These are phyloP conservation scores for Laetiporus sulphureus DNA, from an alignment of 1,284 basidiomycete species.

Conservation along the genomic window DNA sequence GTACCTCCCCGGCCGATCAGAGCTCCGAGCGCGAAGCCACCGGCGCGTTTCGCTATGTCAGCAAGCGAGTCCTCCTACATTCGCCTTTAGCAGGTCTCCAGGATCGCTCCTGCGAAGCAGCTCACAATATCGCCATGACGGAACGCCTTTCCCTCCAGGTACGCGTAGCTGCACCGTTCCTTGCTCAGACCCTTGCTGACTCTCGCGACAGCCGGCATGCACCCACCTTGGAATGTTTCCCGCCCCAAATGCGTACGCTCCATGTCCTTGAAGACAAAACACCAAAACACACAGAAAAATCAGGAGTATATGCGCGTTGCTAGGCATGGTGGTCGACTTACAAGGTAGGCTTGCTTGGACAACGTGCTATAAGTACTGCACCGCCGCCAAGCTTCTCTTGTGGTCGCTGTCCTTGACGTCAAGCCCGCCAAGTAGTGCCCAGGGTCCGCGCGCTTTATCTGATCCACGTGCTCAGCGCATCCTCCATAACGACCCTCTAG, in stretches of 20 bases:
- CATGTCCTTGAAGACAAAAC: conserved; percentile 49
- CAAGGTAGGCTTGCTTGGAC: too few species aligned
- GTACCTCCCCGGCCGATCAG: conserved; percentile 54
- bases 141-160: conserved; percentile 74
- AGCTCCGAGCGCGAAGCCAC: conserved; percentile 54
- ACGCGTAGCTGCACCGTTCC: conserved; percentile 47
- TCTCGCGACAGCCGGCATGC: background rate
- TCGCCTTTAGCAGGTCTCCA: background rate
- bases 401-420: too few species aligned
- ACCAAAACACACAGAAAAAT: conserved; percentile 51
- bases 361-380: too few species aligned
- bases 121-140: conserved; percentile 82
- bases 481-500: too few species aligned
- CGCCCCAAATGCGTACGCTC: conserved; percentile 68
- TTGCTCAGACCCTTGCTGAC: background rate
- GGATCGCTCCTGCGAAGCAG: conserved; percentile 1
- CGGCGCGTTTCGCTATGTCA: conserved; percentile 57
- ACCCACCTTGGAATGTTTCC: conserved; percentile 70
- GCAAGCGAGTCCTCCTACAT: conserved; percentile 61
- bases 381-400: too few species aligned
- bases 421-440: too few species aligned
- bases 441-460: too few species aligned
- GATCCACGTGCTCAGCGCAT: too few species aligned
- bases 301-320: too few species aligned
- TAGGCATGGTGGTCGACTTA: too few species aligned